Base-by-base conservation (phyloP, 164 flowering plant species). In the Saururus chinensis region DNA sequence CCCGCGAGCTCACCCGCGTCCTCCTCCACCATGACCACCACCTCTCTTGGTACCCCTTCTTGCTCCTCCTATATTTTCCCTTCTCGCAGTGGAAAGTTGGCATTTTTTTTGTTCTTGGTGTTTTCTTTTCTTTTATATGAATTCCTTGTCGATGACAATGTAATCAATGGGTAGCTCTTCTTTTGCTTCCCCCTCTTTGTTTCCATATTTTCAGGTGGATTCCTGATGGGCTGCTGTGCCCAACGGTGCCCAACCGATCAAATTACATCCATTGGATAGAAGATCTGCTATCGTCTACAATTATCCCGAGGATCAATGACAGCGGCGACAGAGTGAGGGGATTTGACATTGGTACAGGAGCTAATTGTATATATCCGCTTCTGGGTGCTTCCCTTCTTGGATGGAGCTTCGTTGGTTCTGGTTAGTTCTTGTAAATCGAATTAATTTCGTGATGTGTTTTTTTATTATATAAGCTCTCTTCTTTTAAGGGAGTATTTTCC, bases 141-240 rank as follows among this genome's bases (percentile, higher is more conserved):
- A n/a, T n/a, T n/a, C n/a, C n/a, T n/a, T n/a, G n/a, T n/a, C n/a
- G n/a, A n/a, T n/a, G n/a, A 17, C 35, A 19, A 30, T 7, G 16
- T 25, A 30, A 35, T 35, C 22, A 20, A 22, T 58, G 20, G 0
- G 0, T n/a, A 12, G 57, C 5, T 52, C 13, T 30, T 65, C 51
- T 12, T 35, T 17, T 13, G 17, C 22, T 60, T 65, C 19, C 45
- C 61, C 41, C 4, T 22, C 40, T 62, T 56, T 49, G 12, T 49
- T 63, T 53, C 23, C 20, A 25, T 19, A 53, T 54, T 59, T 67
- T 24, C 60, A 92, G 96, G 98, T 90, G 97, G 99, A 90, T 93
- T 76, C 99, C 99, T 68, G 95, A 93, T 78, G 96, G 95, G 59
- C 99, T 87, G 74, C 91, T 93, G 9, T 88, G 97, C 71, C 99